Base-by-base conservation (phyloP, 148 eudicot genomes). In the Diospyros lotus region DNA sequence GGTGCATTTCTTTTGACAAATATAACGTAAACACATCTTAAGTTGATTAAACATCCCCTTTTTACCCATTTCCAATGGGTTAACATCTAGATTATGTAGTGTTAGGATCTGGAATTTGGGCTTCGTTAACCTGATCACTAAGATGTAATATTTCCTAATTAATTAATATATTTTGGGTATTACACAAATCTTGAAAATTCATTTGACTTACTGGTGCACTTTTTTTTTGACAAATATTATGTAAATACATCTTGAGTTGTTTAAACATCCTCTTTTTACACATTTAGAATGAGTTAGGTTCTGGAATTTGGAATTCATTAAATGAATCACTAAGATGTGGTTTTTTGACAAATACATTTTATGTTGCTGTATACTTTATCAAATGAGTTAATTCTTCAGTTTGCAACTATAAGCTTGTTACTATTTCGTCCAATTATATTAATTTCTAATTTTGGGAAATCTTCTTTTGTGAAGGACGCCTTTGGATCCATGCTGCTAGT, bases 401-500 rank as follows among this genome's bases (percentile, higher is more conserved):
- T n/a, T 43, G 51, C 12, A 56, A n/a, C 14, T 60, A 2, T 12
- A 41, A 45, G 28, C 12, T 45, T 45, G 46, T 72, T 58, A 58
- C 13, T n/a, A 9, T 63, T 11, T 7, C 15, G 59, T 45, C 51
- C 59, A 28, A 7, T 50, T 28, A 6, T 41, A n/a, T 3, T 53
- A 7, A 5, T 39, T 73, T 68, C 63, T 2, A 58, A 58, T 8
- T 61, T 44, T 61, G 43, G 38, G 8, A 50, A 73, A 46, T 62
- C 45, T 62, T 46, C 12, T 43, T 4, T 64, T 17, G 48, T 72
- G 39, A 72, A 94, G 98, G 98, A 66, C 89, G 93, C 7, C 87
- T 94, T 72, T 94, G 98, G 98, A 94, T 94, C 64, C 98, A 94
- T 80, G 97, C 98, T 72, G 98, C 98, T 18, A 80, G 97, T 81